These are phyloP conservation scores for Corylus americana DNA, from an alignment of 306 rosid genomes.

Conservation along the genomic window DNA sequence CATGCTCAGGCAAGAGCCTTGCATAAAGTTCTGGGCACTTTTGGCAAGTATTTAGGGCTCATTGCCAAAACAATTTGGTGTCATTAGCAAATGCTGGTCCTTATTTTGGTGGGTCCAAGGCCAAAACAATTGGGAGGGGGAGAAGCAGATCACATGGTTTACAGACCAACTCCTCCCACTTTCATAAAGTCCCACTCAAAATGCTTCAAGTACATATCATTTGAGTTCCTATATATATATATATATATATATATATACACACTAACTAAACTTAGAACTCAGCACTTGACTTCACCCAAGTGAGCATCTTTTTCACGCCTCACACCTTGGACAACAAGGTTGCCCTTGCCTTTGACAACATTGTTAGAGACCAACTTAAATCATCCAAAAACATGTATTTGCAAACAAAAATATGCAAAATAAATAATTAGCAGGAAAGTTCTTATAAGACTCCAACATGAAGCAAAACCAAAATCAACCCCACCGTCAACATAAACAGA, in stretches of 20 bases:
- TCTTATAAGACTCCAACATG: slow-evolving; percentile 3
- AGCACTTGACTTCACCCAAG: background rate
- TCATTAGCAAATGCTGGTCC: too few species aligned
- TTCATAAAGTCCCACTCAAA: background rate
- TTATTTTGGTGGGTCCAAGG: background rate
- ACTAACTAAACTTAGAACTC: too few species aligned
- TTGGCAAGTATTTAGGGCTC: too few species aligned
- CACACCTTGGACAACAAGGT: background rate
- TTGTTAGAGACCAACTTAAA: background rate
- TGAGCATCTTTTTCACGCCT: background rate
- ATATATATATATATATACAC: too few species aligned
- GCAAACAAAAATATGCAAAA: background rate
- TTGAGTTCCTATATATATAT: background rate
- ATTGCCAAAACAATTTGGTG: too few species aligned
- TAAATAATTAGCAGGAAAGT: background rate
- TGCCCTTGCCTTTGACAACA: background rate
- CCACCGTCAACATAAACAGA: background rate
- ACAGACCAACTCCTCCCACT: background rate
- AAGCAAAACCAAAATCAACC: background rate
- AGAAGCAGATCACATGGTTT: background rate
- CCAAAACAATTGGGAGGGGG: too few species aligned
- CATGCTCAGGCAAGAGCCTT: too few species aligned
- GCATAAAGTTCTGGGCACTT: too few species aligned
- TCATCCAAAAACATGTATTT: background rate
- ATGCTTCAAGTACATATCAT: too few species aligned